Percentiles rank a stretch among this genome's conserved stretches.
phyloP scores from a whole-genome alignment of 192 early-diverging fungal genomes.

The Coemansia guatemalensis region DNA sequence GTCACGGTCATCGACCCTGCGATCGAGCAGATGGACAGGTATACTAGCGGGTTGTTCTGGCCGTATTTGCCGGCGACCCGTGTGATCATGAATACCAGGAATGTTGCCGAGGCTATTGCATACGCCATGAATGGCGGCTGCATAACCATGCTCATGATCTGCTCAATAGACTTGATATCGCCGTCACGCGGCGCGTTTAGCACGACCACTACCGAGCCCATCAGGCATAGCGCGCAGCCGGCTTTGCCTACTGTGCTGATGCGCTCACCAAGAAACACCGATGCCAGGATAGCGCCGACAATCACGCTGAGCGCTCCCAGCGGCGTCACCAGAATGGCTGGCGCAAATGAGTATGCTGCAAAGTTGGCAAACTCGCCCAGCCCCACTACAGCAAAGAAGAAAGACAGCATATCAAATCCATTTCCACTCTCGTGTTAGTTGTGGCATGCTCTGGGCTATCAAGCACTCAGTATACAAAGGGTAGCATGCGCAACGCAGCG shows the following conservation, averaged over 20 bases:
- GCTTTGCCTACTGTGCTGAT: conserved; percentile 81
- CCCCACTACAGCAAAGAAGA: conserved; percentile 63
- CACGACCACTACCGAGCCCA: conserved; percentile 85
- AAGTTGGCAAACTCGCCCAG: conserved; percentile 95
- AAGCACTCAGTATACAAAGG: too few species aligned
- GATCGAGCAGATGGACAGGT: conserved; percentile 93
- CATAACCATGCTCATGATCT: conserved; percentile 77
- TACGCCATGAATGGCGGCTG: conserved; percentile 85
- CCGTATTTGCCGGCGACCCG: conserved; percentile 78
- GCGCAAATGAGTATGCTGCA: conserved; percentile 93
- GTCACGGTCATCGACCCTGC: conserved; percentile 94
- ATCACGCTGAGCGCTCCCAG: conserved; percentile 89
- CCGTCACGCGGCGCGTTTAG: conserved; percentile 86
- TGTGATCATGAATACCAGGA: conserved; percentile 78
- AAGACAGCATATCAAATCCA: background rate
- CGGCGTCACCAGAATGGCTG: conserved; percentile 93
- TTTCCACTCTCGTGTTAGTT: conserved; percentile 1
- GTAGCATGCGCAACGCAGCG: background rate
- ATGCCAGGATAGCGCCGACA: conserved; percentile 83
- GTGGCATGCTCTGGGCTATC: too few species aligned
- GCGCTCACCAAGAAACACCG: conserved; percentile 84
- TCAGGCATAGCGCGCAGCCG: conserved; percentile 86
- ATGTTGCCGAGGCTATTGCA: conserved; percentile 61
- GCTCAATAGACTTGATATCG: conserved; percentile 75
- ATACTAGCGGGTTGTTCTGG: conserved; percentile 78